These are phyloP conservation scores for Beauveria scarabaeidicola DNA, from an alignment of 2,329 filamentous ascomycete species.

Conservation along the genomic window DNA sequence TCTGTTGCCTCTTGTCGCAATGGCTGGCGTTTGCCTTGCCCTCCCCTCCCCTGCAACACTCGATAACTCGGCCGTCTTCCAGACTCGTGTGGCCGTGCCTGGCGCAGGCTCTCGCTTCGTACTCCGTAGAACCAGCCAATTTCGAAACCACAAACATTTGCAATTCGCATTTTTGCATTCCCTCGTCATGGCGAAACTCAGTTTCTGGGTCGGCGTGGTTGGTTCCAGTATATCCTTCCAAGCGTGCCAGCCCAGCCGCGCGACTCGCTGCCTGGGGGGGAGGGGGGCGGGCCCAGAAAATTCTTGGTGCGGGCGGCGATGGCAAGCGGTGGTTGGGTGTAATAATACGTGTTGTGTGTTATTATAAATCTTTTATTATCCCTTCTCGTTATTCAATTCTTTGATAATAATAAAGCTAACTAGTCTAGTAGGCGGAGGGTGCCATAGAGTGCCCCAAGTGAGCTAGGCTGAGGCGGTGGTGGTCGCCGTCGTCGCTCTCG, in stretches of 20 bases:
- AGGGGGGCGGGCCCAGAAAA: background rate
- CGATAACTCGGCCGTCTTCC: too few species aligned
- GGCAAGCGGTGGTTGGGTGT: constrained; percentile 2
- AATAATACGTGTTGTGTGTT: background rate
- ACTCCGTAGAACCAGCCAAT: background rate
- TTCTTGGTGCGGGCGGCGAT: background rate
- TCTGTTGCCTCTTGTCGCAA: constrained; percentile 3
- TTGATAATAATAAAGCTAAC: background rate
- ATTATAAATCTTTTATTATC: background rate
- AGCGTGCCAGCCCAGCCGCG: constrained; percentile 4
- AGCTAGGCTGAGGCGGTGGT: constrained; percentile 2
- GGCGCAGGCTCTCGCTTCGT: too few species aligned
- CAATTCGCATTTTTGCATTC: background rate
- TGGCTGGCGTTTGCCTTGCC: background rate
- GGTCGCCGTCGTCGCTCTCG: constrained; percentile 1
- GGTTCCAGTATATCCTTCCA: background rate
- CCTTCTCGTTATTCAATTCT: background rate
- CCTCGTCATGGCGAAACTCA: constrained; percentile 4
- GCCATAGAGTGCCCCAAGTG: background rate
- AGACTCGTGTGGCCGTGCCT: too few species aligned
- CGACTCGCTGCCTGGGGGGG: background rate
- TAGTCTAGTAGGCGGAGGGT: background rate
- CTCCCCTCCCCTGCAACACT: too few species aligned
- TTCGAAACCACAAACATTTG: too few species aligned
- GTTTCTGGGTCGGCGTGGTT: background rate